Evolutionary conservation across 495 filamentous ascomycete species (phyloP), one percentile per base, ranked within the genome.

Genomic region (Oidiodendron maius): DNA sequence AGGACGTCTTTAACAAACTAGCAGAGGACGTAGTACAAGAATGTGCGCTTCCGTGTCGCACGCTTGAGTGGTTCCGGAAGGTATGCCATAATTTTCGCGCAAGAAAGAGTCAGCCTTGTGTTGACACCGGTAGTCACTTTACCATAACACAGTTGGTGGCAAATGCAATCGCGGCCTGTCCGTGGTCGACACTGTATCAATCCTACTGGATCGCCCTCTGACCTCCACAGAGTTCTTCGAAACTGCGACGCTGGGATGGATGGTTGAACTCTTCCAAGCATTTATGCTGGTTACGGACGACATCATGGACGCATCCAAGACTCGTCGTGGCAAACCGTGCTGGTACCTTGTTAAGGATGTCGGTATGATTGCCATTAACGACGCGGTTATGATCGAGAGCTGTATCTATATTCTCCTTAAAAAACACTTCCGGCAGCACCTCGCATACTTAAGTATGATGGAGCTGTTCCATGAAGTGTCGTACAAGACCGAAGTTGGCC

Each of bases 121-220:
- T n/a, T n/a, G n/a, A n/a, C n/a, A n/a, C n/a, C n/a, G n/a, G 39
- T 62, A 95, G 89, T 78, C 74, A 39, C 76, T 97, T 52, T 72
- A 86, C 53, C 76, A 81, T 75, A 98, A 98, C 66, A 78, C 86
- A 13, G 69, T 91, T 40, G 94, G 94, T 59, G 93, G 93, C 59
- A 98, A 98, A 78, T 91, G 88, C 74, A 98, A 97, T 72, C 88
- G 93, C 56, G 93, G 94, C 67, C 91, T 98, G 81, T 96, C 93
- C 43, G 90, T 96, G 40, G 85, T 90, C 49, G 93, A 98, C 71
- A 91, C 89, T 40, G 78, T 81, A 44, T 81, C 85, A 52, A 64
- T 93, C 57, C 84, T 98, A 44, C 80, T 90, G 54, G 70, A 78
- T 61, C 71, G 81, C 48, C 72, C 83, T 46, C 79, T 96, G 46